Percentiles rank a stretch among this genome's conserved stretches.
phyloP scores from a whole-genome alignment of 805 yeast species.

The Lachancea mirantina region DNA sequence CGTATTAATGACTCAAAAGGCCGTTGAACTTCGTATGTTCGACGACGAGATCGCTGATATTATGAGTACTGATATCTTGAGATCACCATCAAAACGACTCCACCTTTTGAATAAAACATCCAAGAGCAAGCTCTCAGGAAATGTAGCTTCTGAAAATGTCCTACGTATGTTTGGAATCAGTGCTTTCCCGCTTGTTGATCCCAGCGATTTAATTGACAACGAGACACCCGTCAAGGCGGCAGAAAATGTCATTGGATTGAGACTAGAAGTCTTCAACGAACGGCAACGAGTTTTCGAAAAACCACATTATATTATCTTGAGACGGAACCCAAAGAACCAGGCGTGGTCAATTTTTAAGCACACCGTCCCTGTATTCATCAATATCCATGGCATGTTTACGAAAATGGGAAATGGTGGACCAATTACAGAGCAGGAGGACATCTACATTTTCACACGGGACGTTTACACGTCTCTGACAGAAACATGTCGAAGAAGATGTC shows the following conservation, averaged over 20 bases:
- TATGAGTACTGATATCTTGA: conserved; percentile 19
- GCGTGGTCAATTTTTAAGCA: conserved; percentile 33
- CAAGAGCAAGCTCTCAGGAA: conserved; percentile 9
- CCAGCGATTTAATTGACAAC: conserved; percentile 21
- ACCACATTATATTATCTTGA: conserved; percentile 33
- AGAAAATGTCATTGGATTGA: conserved; percentile 31
- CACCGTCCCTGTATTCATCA: conserved; percentile 31
- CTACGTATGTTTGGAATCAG: conserved; percentile 36
- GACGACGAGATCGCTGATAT: conserved; percentile 19
- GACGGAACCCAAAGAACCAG: conserved; percentile 21
- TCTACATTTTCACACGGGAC: conserved; percentile 24
- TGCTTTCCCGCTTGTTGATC: conserved; percentile 34
- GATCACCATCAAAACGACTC: conserved; percentile 27
- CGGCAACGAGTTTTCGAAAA: conserved; percentile 22
- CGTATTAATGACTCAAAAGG: conserved; percentile 14
- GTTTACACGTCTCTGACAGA: conserved; percentile 17
- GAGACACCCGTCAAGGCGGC: conserved; percentile 10
- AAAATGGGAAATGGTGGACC: conserved; percentile 11
- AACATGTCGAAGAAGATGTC: conserved; percentile 12
- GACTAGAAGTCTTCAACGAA: conserved; percentile 35
- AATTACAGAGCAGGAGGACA: conserved; percentile 13
- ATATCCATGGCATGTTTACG: conserved; percentile 15
- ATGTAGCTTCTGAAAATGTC: conserved; percentile 28
- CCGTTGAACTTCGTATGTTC: conserved; percentile 23
- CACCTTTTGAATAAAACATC: conserved; percentile 1